Conservation (phyloP, 139 green algal genomes). For the Limnomonas spitsbergensis region DNA sequence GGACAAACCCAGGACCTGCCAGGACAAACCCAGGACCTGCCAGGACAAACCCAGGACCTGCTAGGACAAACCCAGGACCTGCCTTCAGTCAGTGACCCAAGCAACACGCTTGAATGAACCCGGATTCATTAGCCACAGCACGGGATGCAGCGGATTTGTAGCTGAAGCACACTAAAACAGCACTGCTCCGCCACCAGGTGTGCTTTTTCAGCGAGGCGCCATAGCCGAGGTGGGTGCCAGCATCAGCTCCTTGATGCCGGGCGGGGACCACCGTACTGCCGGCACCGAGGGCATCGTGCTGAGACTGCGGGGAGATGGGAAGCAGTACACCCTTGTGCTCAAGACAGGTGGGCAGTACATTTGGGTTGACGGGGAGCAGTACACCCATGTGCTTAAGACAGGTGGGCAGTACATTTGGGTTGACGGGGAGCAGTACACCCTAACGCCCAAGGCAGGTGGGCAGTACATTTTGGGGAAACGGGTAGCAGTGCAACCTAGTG, state of each 20-base stretch:
- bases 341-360: constrained; percentile 45
- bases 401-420: constrained; percentile 49
- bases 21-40: too few species aligned
- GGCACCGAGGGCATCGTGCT: constrained; percentile 78
- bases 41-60: too few species aligned
- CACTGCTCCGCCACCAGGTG: too few species aligned
- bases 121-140: too few species aligned
- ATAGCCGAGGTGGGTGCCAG: constrained; percentile 59
- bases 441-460: constrained; percentile 57
- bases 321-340: constrained; percentile 76
- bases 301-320: constrained; percentile 74
- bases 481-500: constrained; percentile 73
- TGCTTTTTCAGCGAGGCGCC: constrained; percentile 51
- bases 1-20: too few species aligned
- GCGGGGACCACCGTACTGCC: constrained; percentile 49
- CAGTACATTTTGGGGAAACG: too few species aligned
- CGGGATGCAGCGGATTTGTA: too few species aligned
- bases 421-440: constrained; percentile 82
- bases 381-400: constrained; percentile 67
- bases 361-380: constrained; percentile 81
- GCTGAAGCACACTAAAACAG: too few species aligned
- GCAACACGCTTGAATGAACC: too few species aligned
- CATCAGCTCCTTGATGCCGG: constrained; percentile 36
- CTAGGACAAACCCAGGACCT: too few species aligned
- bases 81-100: too few species aligned